phyloP scores from a whole-genome alignment of 495 filamentous ascomycete genomes.

The Lichenothelia convexa region DNA sequence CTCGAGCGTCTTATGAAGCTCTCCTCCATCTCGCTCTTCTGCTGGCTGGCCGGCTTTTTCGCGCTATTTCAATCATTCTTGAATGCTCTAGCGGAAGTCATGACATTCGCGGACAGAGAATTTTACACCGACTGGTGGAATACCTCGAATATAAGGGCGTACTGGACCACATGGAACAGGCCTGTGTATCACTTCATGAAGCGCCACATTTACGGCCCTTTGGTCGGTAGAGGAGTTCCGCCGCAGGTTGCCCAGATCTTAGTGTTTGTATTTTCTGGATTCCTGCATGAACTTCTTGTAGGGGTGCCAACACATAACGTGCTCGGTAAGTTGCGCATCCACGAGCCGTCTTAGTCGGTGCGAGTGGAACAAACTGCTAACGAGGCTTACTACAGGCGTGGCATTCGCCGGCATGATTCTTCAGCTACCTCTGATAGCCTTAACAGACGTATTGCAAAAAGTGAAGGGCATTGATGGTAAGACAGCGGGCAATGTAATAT shows the following conservation, averaged over 20 bases:
- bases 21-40: constrained; percentile 77
- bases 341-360: no score
- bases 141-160: constrained; percentile 59
- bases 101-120: constrained; percentile 75
- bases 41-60: constrained; percentile 96
- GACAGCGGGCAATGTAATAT: constrained; percentile 75
- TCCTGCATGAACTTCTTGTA: constrained; percentile 83
- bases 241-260: constrained; percentile 44
- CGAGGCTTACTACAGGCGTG: constrained; percentile 38
- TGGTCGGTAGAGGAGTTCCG: constrained; percentile 66
- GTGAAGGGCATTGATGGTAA: constrained; percentile 54
- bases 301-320: constrained; percentile 93
- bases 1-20: constrained; percentile 84
- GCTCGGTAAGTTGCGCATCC: constrained; percentile 55
- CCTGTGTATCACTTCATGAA: constrained; percentile 94
- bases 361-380: no score
- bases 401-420: constrained; percentile 88
- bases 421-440: constrained; percentile 70
- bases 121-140: constrained; percentile 99
- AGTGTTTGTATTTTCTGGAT: constrained; percentile 71
- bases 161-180: constrained; percentile 96
- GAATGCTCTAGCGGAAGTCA: constrained; percentile 81
- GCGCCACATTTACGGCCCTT: constrained; percentile 71
- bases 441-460: constrained; percentile 62
- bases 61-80: constrained; percentile 79